phyloP scores from a whole-genome alignment of 371 early-diverging fungal species.

The Mucor circinelloides region DNA sequence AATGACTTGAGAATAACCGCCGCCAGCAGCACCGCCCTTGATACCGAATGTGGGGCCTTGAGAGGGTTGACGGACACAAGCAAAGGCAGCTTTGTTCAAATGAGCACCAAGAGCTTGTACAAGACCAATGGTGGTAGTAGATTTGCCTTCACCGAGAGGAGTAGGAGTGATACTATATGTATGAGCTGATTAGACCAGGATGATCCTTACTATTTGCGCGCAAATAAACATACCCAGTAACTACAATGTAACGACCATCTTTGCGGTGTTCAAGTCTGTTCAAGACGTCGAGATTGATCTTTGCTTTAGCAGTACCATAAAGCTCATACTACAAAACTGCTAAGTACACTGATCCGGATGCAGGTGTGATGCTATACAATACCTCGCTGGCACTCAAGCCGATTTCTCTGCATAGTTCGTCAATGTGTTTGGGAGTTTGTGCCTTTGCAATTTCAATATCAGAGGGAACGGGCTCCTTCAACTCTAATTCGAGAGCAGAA shows the following conservation, averaged over 20 bases:
- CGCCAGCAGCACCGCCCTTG: conserved; percentile 98
- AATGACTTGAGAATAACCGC: conserved; percentile 96
- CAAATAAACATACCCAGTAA: conserved; percentile 73
- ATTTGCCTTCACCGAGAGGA: conserved; percentile 97
- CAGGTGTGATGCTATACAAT: neutral
- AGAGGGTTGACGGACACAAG: conserved; percentile 96
- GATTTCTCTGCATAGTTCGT: conserved; percentile 81
- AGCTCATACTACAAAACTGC: conserved; percentile 69
- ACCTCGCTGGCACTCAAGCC: conserved; percentile 74
- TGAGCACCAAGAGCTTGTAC: conserved; percentile 95
- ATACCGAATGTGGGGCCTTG: conserved; percentile 98
- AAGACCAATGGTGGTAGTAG: conserved; percentile 94
- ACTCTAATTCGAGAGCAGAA: conserved; percentile 64
- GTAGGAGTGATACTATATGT: conserved; percentile 88
- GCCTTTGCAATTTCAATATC: conserved; percentile 93
- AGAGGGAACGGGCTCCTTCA: conserved; percentile 81
- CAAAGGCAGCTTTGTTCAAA: conserved; percentile 83
- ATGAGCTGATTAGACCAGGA: neutral
- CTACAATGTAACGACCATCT: conserved; percentile 93
- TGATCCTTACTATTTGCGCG: neutral
- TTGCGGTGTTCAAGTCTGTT: conserved; percentile 77
- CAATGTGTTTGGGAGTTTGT: conserved; percentile 86
- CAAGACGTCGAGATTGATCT: conserved; percentile 81
- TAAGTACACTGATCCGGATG: neutral
- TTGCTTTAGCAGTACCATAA: conserved; percentile 90